Evolutionary conservation across 2,329 filamentous ascomycete genomes (phyloP).

Genomic region (Endothia cerciana): DNA sequence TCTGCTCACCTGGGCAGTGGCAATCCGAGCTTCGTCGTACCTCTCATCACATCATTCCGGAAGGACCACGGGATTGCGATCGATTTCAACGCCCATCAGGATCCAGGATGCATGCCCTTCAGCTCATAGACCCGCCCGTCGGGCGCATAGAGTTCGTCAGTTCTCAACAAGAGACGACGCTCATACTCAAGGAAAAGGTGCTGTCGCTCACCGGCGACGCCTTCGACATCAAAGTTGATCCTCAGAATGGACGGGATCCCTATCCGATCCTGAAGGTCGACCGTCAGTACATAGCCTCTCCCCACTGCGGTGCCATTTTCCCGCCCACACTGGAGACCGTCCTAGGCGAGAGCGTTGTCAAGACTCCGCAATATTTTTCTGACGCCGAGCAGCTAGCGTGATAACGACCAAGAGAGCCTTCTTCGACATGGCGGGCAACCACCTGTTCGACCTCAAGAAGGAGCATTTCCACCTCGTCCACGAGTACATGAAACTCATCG

Average conservation of each 20-base stretch:
- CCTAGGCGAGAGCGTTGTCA: background rate
- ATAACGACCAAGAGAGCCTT: constrained; percentile 60
- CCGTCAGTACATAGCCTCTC: constrained; percentile 30
- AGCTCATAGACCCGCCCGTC: constrained; percentile 37
- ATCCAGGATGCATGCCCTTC: background rate
- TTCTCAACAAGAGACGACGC: constrained; percentile 46
- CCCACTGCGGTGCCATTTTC: background rate
- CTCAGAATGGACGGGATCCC: constrained; percentile 47
- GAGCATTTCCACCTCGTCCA: constrained; percentile 52
- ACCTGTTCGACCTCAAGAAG: constrained; percentile 63
- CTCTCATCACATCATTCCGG: background rate
- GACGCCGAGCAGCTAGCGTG: constrained; percentile 30
- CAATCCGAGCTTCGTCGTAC: background rate
- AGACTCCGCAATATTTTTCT: background rate
- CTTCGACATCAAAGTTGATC: constrained; percentile 61
- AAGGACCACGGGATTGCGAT: background rate
- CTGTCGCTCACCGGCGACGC: constrained; percentile 65
- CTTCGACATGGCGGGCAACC: constrained; percentile 53
- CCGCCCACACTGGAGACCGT: background rate
- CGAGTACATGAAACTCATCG: constrained; percentile 55
- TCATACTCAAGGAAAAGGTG: constrained; percentile 65
- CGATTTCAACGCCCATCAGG: background rate
- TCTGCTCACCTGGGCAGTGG: no score
- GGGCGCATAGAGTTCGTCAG: constrained; percentile 28
- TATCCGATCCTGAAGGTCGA: constrained; percentile 55